Conservation (phyloP, 1,284 basidiomycete species). For the Apiotrichum laibachii region DNA sequence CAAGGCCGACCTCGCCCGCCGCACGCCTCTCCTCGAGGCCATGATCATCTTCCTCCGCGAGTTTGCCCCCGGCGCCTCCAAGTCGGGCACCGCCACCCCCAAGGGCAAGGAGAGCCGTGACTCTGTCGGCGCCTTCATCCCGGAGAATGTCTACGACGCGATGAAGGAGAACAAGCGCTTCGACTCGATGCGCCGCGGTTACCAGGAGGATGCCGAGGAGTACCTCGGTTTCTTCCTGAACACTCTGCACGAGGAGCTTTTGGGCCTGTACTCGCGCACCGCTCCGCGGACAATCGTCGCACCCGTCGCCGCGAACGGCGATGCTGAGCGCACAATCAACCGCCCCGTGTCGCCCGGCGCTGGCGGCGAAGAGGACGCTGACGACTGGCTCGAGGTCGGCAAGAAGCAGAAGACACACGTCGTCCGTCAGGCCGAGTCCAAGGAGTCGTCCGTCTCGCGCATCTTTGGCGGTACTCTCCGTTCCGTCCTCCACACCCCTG, state of each 20-base stretch:
- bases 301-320: conserved; percentile 19
- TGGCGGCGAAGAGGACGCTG: conserved; percentile 39
- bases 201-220: conserved; percentile 98
- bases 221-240: conserved; percentile 97
- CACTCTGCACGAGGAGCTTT: conserved; percentile 88
- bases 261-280: conserved; percentile 58
- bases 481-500: conserved; percentile 77
- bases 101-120: conserved; percentile 27
- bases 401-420: conserved; percentile 81
- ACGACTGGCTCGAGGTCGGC: conserved; percentile 85
- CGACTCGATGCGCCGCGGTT: conserved; percentile 87
- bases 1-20: conserved; percentile 54
- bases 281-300: conserved; percentile 29
- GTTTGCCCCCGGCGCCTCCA: conserved; percentile 53
- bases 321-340: conserved; percentile 42
- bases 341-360: conserved; percentile 47
- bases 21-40: conserved; percentile 78
- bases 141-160: conserved; percentile 89
- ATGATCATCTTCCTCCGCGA: conserved; percentile 77
- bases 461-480: conserved; percentile 93
- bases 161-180: conserved; percentile 93
- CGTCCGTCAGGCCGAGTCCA: conserved; percentile 73
- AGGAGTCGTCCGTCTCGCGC: conserved; percentile 81
- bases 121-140: conserved; percentile 68
- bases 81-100: conserved; percentile 28